Evolutionary conservation across 78 protist species (phyloP), one percentile per base, ranked within the genome.

Genomic region (Dictyostelium purpureum): DNA sequence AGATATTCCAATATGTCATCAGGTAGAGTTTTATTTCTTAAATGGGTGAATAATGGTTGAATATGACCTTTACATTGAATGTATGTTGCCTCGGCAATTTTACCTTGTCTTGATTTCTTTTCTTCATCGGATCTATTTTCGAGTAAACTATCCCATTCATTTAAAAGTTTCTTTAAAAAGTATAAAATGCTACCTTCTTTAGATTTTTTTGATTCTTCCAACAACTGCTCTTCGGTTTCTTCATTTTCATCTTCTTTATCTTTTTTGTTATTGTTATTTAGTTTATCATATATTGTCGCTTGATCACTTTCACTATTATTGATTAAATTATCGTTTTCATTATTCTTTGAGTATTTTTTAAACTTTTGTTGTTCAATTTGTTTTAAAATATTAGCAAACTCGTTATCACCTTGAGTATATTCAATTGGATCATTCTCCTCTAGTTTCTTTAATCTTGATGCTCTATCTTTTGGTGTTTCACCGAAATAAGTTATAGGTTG

Each of bases 401-500:
- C 94, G 56, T 88, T 79, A 11, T 79, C 88, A 47, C 88, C 88
- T 47, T 79, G 79, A 10, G 83, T 74, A 47, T 88, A 88, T 51
- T 78, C 94, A n/a, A 77, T 74, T 2, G 92, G 92, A 38, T 85
- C 92, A 59, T 85, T 73, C 74, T 90, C 95, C 43, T 90, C 95
- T 31, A 90, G 31, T 52, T 59, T 42, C 47, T 79, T 54, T 28
- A 90, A 63, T 63, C 95, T 59, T 24, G 51, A 76, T 10, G 82
- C 82, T 51, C 95, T 45, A 14, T 7, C 63, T 7, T 65, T 43
- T 26, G 82, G 70, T 19, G 79, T 75, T 42, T 90, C 95, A 28
- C 89, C 95, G 38, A 90, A 90, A 56, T 75, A 82, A 3, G 95
- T 90, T 31, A 90, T 90, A 24, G 95, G 95, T 47, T 90, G 95